Conservation (phyloP, 208 protist genomes). For the Trypanosomatidae sp. region DNA sequence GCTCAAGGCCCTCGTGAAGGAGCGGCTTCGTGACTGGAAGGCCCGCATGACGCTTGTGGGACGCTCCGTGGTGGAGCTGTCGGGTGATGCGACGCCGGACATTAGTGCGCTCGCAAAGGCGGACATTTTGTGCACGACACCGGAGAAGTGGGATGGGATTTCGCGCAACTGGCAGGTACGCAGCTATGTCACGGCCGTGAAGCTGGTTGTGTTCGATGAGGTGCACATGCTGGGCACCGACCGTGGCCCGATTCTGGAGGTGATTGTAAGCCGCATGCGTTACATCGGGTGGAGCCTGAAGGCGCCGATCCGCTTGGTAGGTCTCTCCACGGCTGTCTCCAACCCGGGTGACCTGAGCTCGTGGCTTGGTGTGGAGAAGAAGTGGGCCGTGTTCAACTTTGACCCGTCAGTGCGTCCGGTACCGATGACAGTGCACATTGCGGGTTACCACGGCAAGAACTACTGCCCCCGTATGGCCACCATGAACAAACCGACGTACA, state of each 20-base stretch:
- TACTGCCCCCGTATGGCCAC: slow-evolving; percentile 99
- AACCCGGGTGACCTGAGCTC: slow-evolving; percentile 98
- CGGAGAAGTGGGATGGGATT: slow-evolving; percentile 99
- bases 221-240: slow-evolving; percentile 99
- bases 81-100: slow-evolving; percentile 97
- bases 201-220: slow-evolving; percentile 98
- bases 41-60: slow-evolving; percentile 92
- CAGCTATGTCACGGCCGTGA: slow-evolving; percentile 94
- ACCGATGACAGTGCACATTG: slow-evolving; percentile 96
- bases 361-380: slow-evolving; percentile 97
- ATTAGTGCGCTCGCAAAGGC: slow-evolving; percentile 91
- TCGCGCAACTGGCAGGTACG: slow-evolving; percentile 98
- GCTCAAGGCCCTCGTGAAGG: slow-evolving; percentile 99
- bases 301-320: slow-evolving; percentile 96
- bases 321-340: slow-evolving; percentile 98
- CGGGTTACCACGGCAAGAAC: slow-evolving; percentile 96
- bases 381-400: slow-evolving; percentile 98
- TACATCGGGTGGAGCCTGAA: slow-evolving; percentile 96
- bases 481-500: slow-evolving; percentile 99
- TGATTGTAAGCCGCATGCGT: slow-evolving; percentile 98
- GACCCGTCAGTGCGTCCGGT: slow-evolving; percentile 98
- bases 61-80: slow-evolving; percentile 97
- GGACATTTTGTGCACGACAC: slow-evolving; percentile 98
- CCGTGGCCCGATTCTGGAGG: slow-evolving; percentile 99
- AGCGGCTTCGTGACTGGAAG: slow-evolving; percentile 98